These are phyloP conservation scores for Talaromyces sp. DNA, from an alignment of 2,329 filamentous ascomycete genomes.

Conservation along the genomic window DNA sequence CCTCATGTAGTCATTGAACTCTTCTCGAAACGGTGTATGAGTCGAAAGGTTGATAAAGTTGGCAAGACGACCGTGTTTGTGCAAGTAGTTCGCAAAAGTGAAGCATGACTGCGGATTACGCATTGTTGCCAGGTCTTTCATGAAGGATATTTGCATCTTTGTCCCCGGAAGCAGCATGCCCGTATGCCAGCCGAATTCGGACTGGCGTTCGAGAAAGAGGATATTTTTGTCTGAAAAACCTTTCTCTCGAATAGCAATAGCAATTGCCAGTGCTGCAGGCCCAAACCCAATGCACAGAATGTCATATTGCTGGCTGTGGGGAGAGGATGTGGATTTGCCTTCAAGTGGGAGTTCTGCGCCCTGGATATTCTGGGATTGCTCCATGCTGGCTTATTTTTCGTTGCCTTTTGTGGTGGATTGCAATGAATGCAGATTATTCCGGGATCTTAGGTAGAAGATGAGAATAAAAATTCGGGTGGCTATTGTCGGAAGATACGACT, in stretches of 20 bases:
- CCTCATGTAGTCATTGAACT: slow-evolving; percentile 13
- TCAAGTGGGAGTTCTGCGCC: neutral
- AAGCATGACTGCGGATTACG: slow-evolving; percentile 10
- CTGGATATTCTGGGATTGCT: neutral
- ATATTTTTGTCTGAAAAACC: slow-evolving; percentile 1
- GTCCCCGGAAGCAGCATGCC: slow-evolving; percentile 11
- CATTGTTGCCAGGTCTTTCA: slow-evolving; percentile 12
- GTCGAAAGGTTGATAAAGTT: slow-evolving; percentile 11
- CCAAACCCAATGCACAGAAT: slow-evolving; percentile 10
- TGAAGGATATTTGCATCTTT: slow-evolving; percentile 12
- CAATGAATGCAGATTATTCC: neutral
- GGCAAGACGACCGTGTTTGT: slow-evolving; percentile 7
- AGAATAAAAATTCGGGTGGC: neutral
- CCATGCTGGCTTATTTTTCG: neutral
- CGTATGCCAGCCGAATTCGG: slow-evolving; percentile 11
- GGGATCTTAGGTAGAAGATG: neutral
- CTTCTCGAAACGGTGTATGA: slow-evolving; percentile 11
- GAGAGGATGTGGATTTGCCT: neutral
- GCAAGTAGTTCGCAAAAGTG: slow-evolving; percentile 11
- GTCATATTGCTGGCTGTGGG: slow-evolving; percentile 5
- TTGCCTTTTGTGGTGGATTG: neutral
- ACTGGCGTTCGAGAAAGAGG: slow-evolving; percentile 9
- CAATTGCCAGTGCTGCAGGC: slow-evolving; percentile 10
- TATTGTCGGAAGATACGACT: neutral
- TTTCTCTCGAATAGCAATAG: slow-evolving; percentile 10